Evolutionary conservation across 371 early-diverging fungal species (phyloP), one percentile per base, ranked within the genome.

Genomic region (Syncephalastrum racemosum): DNA sequence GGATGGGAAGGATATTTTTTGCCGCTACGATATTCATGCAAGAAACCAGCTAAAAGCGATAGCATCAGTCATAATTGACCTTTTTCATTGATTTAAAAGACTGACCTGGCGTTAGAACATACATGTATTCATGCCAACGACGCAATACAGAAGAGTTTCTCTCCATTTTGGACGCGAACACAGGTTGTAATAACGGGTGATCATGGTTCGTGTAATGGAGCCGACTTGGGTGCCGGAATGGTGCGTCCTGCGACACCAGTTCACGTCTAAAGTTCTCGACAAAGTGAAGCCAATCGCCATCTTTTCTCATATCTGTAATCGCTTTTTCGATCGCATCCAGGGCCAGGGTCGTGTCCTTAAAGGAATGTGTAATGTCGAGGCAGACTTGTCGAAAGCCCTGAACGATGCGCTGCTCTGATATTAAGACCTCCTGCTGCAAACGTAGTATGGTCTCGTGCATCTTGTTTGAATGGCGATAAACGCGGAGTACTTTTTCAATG

Each of bases 361-460:
- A 50, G 12, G 50, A 75, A 48, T 4, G 39, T 41, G 44, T 64
- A 61, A 75, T 60, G 3, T 69, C 67, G 6, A 65, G 66, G 22
- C 70, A 70, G 1, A 75, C 39, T 14, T 60, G 63, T 16, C 62
- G 54, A 7, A 75, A 55, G 10, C 70, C 68, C 51, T 71, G 70
- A 15, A 72, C 54, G 0, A 73, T 43, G 10, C 68, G 71, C 44
- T 66, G 62, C 49, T 76, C 77, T 8, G 63, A 61, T 2, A 65
- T 47, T n/a, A 58, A 31, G 1, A 67, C 65, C 42, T 76, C 73
- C 12, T 62, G 55, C 53, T 76, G 77, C 4, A 76, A 50, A 25
- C 77, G 53, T n/a, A 76, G n/a, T 10, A 76, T 65, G 0, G 77
- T 70, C 50, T 76, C 77, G 24, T 76, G 73, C 39, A 76, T 64